phyloP scores from a whole-genome alignment of 2,329 filamentous ascomycete species.

The Harringtonia aguacate region DNA sequence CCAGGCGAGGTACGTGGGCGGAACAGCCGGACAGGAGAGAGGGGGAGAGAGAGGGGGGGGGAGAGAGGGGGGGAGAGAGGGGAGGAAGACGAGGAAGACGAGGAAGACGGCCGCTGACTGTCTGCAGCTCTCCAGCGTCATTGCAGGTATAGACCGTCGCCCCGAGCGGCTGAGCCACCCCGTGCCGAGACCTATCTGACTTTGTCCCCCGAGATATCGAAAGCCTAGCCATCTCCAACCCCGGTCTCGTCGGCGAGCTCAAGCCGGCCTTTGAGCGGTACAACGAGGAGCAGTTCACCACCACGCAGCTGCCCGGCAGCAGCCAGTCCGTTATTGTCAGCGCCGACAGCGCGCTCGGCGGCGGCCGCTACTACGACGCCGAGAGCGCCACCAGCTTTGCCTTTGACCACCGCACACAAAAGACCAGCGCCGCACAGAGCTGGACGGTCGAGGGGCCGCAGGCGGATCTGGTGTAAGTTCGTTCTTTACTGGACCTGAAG shows the following conservation, averaged over 20 bases:
- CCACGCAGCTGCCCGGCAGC: slow-evolving; percentile 79
- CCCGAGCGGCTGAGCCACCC: neutral
- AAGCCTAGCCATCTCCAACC: slow-evolving; percentile 61
- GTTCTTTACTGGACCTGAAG: no score
- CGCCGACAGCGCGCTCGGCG: slow-evolving; percentile 70
- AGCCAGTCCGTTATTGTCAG: slow-evolving; percentile 79
- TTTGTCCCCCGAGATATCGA: slow-evolving; percentile 85
- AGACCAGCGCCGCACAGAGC: slow-evolving; percentile 73
- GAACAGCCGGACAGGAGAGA: slow-evolving; percentile 17
- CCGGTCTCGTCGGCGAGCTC: slow-evolving; percentile 59
- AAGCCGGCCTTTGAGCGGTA: slow-evolving; percentile 83
- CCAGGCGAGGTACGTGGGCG: slow-evolving; percentile 98
- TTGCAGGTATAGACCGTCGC: slow-evolving; percentile 51
- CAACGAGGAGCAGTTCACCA: slow-evolving; percentile 88
- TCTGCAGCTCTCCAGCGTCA: slow-evolving; percentile 9
- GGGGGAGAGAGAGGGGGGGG: no score
- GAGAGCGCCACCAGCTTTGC: slow-evolving; percentile 80
- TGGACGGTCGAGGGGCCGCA: slow-evolving; percentile 68
- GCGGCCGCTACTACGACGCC: slow-evolving; percentile 79
- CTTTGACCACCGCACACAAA: slow-evolving; percentile 76
- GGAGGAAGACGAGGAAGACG: neutral
- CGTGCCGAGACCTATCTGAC: slow-evolving; percentile 10
- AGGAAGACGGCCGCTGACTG: neutral
- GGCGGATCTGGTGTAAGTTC: slow-evolving; percentile 64
- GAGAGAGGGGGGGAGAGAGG: no score